Evolutionary conservation across 768 basidiomycete species (phyloP).

Genomic region (Flagelloscypha sp.): DNA sequence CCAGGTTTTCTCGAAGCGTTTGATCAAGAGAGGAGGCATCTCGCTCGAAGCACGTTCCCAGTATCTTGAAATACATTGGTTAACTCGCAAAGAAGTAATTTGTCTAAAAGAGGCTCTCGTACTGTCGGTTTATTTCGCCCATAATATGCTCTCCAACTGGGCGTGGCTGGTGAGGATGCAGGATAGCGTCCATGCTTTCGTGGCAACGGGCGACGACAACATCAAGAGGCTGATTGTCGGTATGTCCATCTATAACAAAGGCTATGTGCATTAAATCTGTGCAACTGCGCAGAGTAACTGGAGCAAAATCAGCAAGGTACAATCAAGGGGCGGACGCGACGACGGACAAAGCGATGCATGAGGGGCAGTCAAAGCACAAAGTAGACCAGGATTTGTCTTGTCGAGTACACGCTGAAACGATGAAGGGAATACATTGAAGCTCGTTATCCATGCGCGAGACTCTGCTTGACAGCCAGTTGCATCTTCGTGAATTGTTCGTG

Average conservation of each 20-base stretch:
- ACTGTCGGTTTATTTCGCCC: conserved; percentile 13
- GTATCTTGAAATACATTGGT: conserved; percentile 5
- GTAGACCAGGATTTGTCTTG: background rate
- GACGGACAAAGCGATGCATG: background rate
- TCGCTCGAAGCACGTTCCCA: conserved; percentile 12
- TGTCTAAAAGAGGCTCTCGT: conserved; percentile 3
- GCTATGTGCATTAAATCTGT: conserved; percentile 16
- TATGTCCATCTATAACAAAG: conserved; percentile 17
- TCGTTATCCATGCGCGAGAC: conserved; percentile 2
- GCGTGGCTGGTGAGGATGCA: conserved; percentile 11
- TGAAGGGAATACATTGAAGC: conserved; percentile 1
- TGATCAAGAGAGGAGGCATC: conserved; percentile 6
- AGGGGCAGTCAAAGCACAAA: background rate
- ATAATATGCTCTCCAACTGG: conserved; percentile 11
- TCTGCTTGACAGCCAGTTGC: conserved; percentile 1
- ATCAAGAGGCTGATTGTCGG: conserved; percentile 11
- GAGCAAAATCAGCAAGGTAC: background rate
- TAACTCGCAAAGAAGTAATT: background rate
- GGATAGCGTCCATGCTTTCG: conserved; percentile 16
- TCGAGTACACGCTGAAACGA: background rate
- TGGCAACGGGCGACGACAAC: conserved; percentile 9
- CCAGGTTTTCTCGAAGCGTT: conserved; percentile 13
- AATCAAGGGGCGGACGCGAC: background rate
- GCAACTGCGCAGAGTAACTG: conserved; percentile 1
- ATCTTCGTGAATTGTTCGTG: conserved; percentile 1